Evolutionary conservation across 495 filamentous ascomycete species (phyloP), one percentile per base, ranked within the genome.

Genomic region (Hyaloscypha variabilis): DNA sequence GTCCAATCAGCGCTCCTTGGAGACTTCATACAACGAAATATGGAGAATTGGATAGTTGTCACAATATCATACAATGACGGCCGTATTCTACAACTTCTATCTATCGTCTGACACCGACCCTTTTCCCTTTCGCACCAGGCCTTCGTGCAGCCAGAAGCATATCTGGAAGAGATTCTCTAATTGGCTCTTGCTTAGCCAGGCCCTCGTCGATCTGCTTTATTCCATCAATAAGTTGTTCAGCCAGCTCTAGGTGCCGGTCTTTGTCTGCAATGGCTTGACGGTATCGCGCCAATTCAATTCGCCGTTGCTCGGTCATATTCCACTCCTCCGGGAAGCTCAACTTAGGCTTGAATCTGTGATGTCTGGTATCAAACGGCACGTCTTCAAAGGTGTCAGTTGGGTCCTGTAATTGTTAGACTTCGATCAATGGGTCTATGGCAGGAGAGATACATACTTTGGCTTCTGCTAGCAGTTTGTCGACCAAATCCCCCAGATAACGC

Each of bases 321-420:
- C 95, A 99, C 60, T 86, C 82, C 64, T 85, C 81, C 1, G 95
- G 95, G 79, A 97, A 98, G 62, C 78, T 83, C 31, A 81, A 82
- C 69, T 85, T 84, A n/a, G 68, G 64, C 78, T 91, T 94, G 59
- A 83, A 82, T 71, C 85, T 88, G 77, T 96, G 89, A 74, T 98
- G 94, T 70, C 95, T 85, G 36, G 91, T 90, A 74, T 99, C 94
- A 14, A 98, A 82, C 13, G 96, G 94, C 23, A 99, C 77, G 74
- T 99, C 94, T 62, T 87, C 86, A 69, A 97, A 97, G 49, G 84
- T 88, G 69, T 99, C 95, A 34, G 79, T 86, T 0, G 77, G 74
- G 71, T 97, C 88, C 83, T 87, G 42, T n/a, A 26, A 24, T 28
- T 42, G 51, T 67, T 66, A 31, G 63, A 11, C 5, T 25, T 34